Evolutionary conservation across 2,329 filamentous ascomycete species (phyloP).

Genomic region (Cryphonectria nitschkei): DNA sequence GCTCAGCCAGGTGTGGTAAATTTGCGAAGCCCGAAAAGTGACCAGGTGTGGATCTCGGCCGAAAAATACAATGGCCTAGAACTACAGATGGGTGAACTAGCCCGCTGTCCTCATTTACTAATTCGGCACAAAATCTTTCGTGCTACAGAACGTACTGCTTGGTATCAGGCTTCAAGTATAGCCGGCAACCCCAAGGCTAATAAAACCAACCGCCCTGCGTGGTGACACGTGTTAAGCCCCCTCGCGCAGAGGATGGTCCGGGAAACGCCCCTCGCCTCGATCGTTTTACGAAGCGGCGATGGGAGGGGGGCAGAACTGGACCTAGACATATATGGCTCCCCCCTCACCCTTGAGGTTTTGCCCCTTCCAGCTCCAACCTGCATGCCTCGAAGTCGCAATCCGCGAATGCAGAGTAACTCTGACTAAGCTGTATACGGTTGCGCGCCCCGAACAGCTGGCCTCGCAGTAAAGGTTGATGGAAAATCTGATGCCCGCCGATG

Average conservation of each 20-base stretch:
- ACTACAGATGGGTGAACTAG: background rate
- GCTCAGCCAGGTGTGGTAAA: background rate
- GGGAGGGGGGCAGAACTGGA: background rate
- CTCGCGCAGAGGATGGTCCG: background rate
- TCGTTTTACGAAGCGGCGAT: background rate
- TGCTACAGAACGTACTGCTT: background rate
- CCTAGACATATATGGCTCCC: background rate
- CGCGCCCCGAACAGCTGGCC: background rate
- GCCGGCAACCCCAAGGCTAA: background rate
- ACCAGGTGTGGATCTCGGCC: conserved; percentile 2
- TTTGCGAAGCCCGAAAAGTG: background rate
- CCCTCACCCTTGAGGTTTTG: background rate
- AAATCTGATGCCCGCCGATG: background rate
- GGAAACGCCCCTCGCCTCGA: background rate
- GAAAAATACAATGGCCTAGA: background rate
- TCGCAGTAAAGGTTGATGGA: background rate
- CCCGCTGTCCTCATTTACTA: background rate
- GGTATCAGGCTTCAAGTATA: background rate
- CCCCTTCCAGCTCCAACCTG: background rate
- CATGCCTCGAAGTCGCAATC: background rate
- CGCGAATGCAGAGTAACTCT: background rate
- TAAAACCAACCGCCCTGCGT: background rate
- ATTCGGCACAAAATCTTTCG: background rate
- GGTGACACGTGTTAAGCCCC: conserved; percentile 7
- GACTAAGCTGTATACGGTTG: background rate